Evolutionary conservation across 2,329 filamentous ascomycete genomes (phyloP), one percentile per base, ranked within the genome.

Genomic region (Ascochyta rabiei): DNA sequence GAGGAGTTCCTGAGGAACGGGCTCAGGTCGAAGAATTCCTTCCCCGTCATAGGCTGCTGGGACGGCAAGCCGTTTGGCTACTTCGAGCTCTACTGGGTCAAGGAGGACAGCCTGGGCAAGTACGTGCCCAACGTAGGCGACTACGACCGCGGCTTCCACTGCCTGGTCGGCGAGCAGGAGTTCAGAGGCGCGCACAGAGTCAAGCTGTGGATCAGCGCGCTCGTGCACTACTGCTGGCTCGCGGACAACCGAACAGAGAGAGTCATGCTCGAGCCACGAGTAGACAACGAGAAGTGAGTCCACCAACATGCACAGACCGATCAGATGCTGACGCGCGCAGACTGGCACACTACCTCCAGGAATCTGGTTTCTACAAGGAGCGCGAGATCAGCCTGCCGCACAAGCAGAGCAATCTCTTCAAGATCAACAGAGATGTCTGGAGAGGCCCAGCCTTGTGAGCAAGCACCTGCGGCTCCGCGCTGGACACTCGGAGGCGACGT

Each of bases 21-120:
- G 0, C 77, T 98, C 10, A 81, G 81, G 12, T 86, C 82, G 18
- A 81, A 82, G 16, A 89, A 97, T 75, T 91, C 88, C 8, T 96
- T 98, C 74, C 95, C 95, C 0, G 91, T 88, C 0, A 93, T 98
- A 57, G 95, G 90, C 0, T 88, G 92, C 71, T 99, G 93, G 90
- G 91, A 98, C 65, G 93, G 91, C 10, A 89, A 93, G 56, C 93
- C 93, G 0, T 99, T 98, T 77, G 95, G 92, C 0, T 99, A 96
- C 73, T 97, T 99, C 71, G 95, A 99, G 78, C 84, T 99, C 30
- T 99, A 99, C 77, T 99, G 95, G 93, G 91, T 95, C 3, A 96
- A 96, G 69, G 95, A 99, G 72, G 95, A 98, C 69, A 78, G 81
- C 0, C 74, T 99, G 0, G 91, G 90, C 0, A 83, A 82, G 42